Evolutionary conservation across 495 filamentous ascomycete genomes (phyloP).

Genomic region (Neurospora sp.): DNA sequence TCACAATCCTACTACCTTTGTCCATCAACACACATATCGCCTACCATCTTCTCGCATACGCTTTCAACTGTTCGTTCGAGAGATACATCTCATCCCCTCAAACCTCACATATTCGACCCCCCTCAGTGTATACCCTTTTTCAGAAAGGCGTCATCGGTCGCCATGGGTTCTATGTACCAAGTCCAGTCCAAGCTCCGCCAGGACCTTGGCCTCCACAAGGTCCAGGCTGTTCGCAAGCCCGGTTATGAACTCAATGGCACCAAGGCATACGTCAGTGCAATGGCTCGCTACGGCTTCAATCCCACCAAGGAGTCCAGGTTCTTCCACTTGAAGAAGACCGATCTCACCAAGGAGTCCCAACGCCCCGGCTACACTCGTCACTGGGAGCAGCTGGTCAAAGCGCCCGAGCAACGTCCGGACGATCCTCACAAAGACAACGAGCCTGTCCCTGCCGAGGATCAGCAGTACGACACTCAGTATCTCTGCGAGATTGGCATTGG

Average conservation of each 20-base stretch:
- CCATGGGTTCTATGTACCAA: conserved; percentile 24
- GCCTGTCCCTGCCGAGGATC: conserved; percentile 54
- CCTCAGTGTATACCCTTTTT: background rate
- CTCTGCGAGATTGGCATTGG: conserved; percentile 59
- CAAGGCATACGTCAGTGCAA: conserved; percentile 61
- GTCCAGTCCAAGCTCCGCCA: conserved; percentile 23
- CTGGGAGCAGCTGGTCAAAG: conserved; percentile 37
- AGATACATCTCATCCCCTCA: background rate
- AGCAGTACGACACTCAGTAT: conserved; percentile 64
- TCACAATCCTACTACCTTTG: background rate
- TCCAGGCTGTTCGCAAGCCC: conserved; percentile 44
- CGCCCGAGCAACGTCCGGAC: background rate
- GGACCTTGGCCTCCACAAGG: conserved; percentile 34
- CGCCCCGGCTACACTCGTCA: conserved; percentile 29
- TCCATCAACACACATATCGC: background rate
- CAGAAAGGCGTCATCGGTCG: conserved; percentile 2
- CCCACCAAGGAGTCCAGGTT: conserved; percentile 50
- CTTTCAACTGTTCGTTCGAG: background rate
- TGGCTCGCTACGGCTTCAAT: conserved; percentile 61
- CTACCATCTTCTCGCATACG: background rate
- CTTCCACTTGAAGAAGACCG: conserved; percentile 34
- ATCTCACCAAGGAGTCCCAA: conserved; percentile 1
- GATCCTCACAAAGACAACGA: background rate
- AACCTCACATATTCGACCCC: background rate
- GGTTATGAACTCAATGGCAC: conserved; percentile 55